Evolutionary conservation across 225 moss, liverwort and hornwort species (phyloP).

Genomic region (Polytrichum commune): DNA sequence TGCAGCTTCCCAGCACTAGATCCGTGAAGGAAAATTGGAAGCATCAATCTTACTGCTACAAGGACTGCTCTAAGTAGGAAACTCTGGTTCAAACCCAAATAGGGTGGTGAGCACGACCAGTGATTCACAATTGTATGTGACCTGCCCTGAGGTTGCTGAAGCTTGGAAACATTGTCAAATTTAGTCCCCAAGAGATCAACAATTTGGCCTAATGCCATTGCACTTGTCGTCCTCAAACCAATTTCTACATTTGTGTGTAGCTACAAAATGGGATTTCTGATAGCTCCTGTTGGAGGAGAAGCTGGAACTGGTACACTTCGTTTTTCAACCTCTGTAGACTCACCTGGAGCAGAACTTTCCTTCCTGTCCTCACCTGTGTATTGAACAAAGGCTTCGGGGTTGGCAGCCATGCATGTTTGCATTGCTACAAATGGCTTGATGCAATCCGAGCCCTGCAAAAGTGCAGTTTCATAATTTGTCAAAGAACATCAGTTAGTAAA

Average conservation of each 20-base stretch:
- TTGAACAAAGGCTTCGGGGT: constrained; percentile 40
- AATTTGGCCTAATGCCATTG: background rate
- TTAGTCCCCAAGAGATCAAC: background rate
- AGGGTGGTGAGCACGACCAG: too few species aligned
- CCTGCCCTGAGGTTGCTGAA: too few species aligned
- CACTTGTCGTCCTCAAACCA: background rate
- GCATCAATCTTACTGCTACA: too few species aligned
- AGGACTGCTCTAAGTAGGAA: too few species aligned
- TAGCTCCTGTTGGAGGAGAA: constrained; percentile 35
- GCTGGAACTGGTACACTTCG: constrained; percentile 16
- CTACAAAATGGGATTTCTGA: constrained; percentile 36
- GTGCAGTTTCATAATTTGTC: too few species aligned
- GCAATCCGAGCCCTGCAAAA: constrained; percentile 75
- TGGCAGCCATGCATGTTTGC: constrained; percentile 68
- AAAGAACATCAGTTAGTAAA: too few species aligned
- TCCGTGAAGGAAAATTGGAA: too few species aligned
- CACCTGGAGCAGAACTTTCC: constrained; percentile 7
- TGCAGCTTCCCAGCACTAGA: too few species aligned
- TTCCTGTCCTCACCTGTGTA: constrained; percentile 27
- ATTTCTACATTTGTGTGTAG: background rate
- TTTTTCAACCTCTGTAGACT: constrained; percentile 13
- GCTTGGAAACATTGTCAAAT: too few species aligned
- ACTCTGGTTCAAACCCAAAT: too few species aligned
- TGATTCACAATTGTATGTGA: too few species aligned
- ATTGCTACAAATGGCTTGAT: constrained; percentile 58